Conservation (phyloP, 768 basidiomycete genomes). For the Leccinum arenicola region DNA sequence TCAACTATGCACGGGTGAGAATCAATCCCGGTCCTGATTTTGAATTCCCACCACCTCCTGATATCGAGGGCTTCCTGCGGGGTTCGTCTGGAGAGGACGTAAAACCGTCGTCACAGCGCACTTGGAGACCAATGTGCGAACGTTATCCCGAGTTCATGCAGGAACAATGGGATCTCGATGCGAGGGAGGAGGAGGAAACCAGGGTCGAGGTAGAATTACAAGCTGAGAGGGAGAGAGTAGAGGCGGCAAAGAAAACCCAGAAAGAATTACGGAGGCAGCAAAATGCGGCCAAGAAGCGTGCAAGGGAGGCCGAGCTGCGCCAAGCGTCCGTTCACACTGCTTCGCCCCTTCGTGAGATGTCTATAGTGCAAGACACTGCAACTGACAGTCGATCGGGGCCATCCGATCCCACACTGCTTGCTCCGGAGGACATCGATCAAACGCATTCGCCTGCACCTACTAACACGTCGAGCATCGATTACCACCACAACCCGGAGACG, state of each 20-base stretch:
- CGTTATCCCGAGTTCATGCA: conserved; percentile 82
- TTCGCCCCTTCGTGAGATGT: conserved; percentile 28
- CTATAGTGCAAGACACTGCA: conserved; percentile 29
- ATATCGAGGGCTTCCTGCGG: conserved; percentile 65
- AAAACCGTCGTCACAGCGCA: conserved; percentile 32
- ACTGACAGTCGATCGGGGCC: conserved; percentile 30
- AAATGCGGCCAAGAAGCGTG: conserved; percentile 49
- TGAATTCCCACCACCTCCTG: conserved; percentile 71
- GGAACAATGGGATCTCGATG: conserved; percentile 79
- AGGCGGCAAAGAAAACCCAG: conserved; percentile 36
- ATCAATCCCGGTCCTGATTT: conserved; percentile 92
- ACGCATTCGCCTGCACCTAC: conserved; percentile 52
- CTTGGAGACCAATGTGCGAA: conserved; percentile 80
- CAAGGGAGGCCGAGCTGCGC: conserved; percentile 36
- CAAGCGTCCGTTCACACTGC: conserved; percentile 23
- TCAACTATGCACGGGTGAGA: conserved; percentile 80
- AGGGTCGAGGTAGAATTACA: conserved; percentile 41
- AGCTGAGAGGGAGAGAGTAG: conserved; percentile 44
- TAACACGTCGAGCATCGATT: conserved; percentile 47
- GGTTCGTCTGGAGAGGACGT: conserved; percentile 33
- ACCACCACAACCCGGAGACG: conserved; percentile 34
- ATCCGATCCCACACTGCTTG: conserved; percentile 21
- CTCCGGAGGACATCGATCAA: conserved; percentile 32
- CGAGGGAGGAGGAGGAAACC: conserved; percentile 71
- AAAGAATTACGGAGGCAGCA: conserved; percentile 50